Base-by-base conservation (phyloP, 2,329 filamentous ascomycete species). In the Geosmithia flava region DNA sequence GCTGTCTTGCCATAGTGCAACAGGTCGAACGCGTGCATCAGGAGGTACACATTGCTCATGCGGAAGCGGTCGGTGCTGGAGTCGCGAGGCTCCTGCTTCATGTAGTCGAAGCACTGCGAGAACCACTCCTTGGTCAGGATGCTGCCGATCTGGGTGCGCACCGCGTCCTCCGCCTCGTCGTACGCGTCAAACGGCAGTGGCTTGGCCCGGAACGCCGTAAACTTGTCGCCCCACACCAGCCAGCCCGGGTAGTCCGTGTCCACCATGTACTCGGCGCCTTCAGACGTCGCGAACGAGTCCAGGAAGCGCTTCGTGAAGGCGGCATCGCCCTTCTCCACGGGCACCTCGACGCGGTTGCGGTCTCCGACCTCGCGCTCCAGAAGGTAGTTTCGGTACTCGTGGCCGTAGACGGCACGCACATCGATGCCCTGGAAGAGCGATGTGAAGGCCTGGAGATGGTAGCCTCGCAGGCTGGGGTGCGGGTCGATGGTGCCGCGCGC, bases 61-160 rank as follows among this genome's bases (percentile, higher is more conserved):
- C 90, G 80, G 70, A 98, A 97, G 47, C 91, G 79, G 62, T 98
- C 91, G 1, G 85, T 76, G 4, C 76, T 76, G 0, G 80, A 67
- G 60, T 97, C 91, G 43, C 91, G 81, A 2, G 93, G 91, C 63
- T 97, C 91, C 65, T 97, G 93, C 68, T 96, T 97, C 69, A 97
- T 77, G 61, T 91, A 97, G 20, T 83, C 85, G 59, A 98, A 98
- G 64, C 84, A 91, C 46, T 83, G 84, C 42, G 78, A 78, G 55
- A 96, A 82, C 94, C 93, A 98, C 27, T 87, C 78, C 45, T 81
- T 81, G 51, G 86, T 87, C 52, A 98, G 71, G 42, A 89, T 72
- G 48, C 76, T 75, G 45, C 90, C 93, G 58, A 98, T 93, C 58
- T 87, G 85, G 48, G 77, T 75, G 41, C 91, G 82, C 7, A 85